Conservation (phyloP, 208 protist species). For the Crithidia sp. region DNA sequence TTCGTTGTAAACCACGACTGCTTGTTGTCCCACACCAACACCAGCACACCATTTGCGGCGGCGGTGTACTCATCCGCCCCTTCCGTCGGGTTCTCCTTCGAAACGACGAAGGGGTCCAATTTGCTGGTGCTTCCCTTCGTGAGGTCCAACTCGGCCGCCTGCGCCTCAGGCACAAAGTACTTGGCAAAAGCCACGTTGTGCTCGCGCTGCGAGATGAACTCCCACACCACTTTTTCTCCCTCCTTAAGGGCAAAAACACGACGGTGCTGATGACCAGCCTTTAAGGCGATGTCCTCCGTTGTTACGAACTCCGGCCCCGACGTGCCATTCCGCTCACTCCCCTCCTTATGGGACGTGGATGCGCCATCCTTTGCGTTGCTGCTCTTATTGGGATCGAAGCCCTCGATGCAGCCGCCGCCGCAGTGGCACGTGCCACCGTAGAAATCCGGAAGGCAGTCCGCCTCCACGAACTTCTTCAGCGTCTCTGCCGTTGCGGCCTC, state of each 20-base stretch:
- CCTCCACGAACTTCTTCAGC: slow-evolving; percentile 46
- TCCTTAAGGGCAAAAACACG: slow-evolving; percentile 32
- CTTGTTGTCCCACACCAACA: slow-evolving; percentile 59
- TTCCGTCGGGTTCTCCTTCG: slow-evolving; percentile 27
- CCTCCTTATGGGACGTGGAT: background rate
- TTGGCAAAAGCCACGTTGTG: slow-evolving; percentile 32
- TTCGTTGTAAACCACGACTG: slow-evolving; percentile 41
- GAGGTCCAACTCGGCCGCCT: background rate
- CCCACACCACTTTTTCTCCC: slow-evolving; percentile 43
- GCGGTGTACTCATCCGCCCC: slow-evolving; percentile 35
- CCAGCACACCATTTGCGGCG: slow-evolving; percentile 35
- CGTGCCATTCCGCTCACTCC: background rate
- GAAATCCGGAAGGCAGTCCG: slow-evolving; percentile 42
- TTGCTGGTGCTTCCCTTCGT: background rate
- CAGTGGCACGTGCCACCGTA: slow-evolving; percentile 60
- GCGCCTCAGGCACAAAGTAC: background rate
- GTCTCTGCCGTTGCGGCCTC: slow-evolving; percentile 37
- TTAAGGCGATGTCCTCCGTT: slow-evolving; percentile 43
- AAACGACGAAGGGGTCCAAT: slow-evolving; percentile 25
- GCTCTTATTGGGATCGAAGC: slow-evolving; percentile 32
- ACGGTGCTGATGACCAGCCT: slow-evolving; percentile 24
- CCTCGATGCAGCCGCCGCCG: slow-evolving; percentile 39
- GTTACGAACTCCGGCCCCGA: slow-evolving; percentile 14
- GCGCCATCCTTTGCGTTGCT: background rate
- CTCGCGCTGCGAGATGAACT: slow-evolving; percentile 34